Base-by-base conservation (phyloP, 1,139 yeast species). In the Arxiozyma slooffiae region DNA sequence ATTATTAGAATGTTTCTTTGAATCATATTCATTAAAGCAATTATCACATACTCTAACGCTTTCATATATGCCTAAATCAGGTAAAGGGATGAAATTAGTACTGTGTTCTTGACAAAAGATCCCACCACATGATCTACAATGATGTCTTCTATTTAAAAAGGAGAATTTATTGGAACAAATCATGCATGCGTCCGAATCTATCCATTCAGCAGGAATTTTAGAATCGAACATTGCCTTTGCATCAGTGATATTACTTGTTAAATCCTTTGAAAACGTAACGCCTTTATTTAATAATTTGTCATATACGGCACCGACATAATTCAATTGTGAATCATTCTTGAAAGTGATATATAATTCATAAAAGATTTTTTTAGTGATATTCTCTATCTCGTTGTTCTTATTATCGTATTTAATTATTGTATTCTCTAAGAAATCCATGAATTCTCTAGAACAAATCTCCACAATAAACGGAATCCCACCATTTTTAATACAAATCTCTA, bases 131-230 rank as follows among this genome's bases (percentile, higher is more conserved):
- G 95, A 85, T 51, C 98, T 77, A 66, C 98, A 92, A 68, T 92
- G 98, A 67, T 92, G 99, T 64, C 92, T 89, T 61, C 99, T 76
- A 65, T 87, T 89, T 57, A 90, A 73, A 67, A 90, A 78, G 1
- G 94, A 75, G 62, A 92, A 92, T 16, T 83, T 72, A 38, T 76
- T 80, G 50, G 95, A 89, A 60, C 97, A 88, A 53, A 87, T 81
- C 97, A 94, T 90, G 67, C 99, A 92, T 14, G 87, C 88, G 61
- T 89, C 96, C 18, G 89, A 83, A 62, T 94, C 98, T 23, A 86
- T 82, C 99, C 99, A 92, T 60, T 90, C 97, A 0, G 98, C 98
- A 3, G 99, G 97, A 5, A 92, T 90, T 54, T 82, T 85, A 1
- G 96, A 79, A 63, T 92, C 97, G 50, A 90, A 80, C 67, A 89